phyloP scores from a whole-genome alignment of 148 eudicot species.

The Gaultheria prostrata region DNA sequence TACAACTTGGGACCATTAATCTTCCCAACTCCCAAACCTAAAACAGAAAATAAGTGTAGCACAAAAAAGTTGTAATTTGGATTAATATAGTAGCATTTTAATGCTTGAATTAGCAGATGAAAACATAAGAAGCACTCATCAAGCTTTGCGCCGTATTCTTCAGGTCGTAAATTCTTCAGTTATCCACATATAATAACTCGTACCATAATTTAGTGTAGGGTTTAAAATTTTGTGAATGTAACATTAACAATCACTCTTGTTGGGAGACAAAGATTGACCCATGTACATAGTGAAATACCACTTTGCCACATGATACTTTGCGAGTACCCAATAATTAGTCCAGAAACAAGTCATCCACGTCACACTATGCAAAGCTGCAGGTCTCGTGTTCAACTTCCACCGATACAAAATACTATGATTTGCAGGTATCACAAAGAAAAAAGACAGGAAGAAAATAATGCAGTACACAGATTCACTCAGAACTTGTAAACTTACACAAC shows the following conservation, averaged over 20 bases:
- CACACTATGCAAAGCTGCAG: not conserved
- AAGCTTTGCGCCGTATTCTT: not conserved
- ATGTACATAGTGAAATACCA: no score
- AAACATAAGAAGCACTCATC: not conserved
- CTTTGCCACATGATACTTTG: not conserved
- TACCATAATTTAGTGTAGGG: not conserved
- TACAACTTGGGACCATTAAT: not conserved
- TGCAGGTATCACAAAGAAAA: not conserved
- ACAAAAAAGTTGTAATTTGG: not conserved
- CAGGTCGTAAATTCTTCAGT: not conserved
- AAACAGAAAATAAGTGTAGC: not conserved
- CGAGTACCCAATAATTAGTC: not conserved
- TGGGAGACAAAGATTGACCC: not conserved
- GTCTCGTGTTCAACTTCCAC: not conserved
- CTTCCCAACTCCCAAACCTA: not conserved
- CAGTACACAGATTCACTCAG: not conserved
- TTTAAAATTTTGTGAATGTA: not conserved
- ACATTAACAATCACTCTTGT: not conserved
- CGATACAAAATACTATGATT: not conserved
- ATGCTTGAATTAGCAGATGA: conserved; percentile 1
- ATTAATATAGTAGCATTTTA: not conserved
- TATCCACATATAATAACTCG: not conserved
- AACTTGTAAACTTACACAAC: no score
- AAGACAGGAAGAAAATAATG: not conserved
- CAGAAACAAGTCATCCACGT: not conserved